phyloP scores from a whole-genome alignment of 192 early-diverging fungal species.

The Coemansia sp. region DNA sequence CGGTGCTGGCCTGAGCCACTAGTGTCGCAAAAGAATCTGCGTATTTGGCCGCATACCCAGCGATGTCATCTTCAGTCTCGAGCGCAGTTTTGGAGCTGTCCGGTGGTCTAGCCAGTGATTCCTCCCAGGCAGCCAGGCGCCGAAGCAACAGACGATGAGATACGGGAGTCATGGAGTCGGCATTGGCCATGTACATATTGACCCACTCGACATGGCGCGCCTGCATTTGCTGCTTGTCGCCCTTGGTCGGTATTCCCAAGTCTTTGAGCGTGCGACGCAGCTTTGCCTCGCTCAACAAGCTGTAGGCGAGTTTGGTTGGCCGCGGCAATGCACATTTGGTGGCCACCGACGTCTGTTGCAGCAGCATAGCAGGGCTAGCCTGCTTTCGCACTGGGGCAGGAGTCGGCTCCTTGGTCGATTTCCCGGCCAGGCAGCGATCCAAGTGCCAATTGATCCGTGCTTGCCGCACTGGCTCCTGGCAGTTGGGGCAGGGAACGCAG shows the following conservation, averaged over 20 bases:
- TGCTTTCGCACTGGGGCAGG: conserved; percentile 4
- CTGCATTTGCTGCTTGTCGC: conserved; percentile 52
- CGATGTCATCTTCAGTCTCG: not conserved
- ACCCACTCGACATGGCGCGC: conserved; percentile 52
- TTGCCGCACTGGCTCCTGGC: conserved; percentile 24
- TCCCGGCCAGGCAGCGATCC: conserved; percentile 40
- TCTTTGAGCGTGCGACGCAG: conserved; percentile 48
- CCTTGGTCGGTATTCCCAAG: conserved; percentile 45
- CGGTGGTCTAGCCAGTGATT: conserved; percentile 9
- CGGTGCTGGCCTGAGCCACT: conserved; percentile 24
- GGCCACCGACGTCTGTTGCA: not conserved
- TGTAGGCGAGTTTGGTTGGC: conserved; percentile 55
- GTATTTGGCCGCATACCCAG: conserved; percentile 37
- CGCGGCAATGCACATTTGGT: conserved; percentile 24
- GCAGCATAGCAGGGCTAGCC: not conserved
- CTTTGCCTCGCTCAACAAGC: conserved; percentile 47
- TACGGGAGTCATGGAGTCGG: conserved; percentile 34
- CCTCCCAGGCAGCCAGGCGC: conserved; percentile 38
- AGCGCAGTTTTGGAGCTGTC: conserved; percentile 6
- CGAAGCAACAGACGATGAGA: conserved; percentile 31
- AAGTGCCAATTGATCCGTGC: conserved; percentile 49
- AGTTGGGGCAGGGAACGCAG: conserved; percentile 44
- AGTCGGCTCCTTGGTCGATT: conserved; percentile 1
- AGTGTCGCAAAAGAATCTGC: conserved; percentile 35
- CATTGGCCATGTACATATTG: conserved; percentile 54